Evolutionary conservation across 768 basidiomycete genomes (phyloP), one percentile per base, ranked within the genome.

Genomic region (Leccinum variicolor): DNA sequence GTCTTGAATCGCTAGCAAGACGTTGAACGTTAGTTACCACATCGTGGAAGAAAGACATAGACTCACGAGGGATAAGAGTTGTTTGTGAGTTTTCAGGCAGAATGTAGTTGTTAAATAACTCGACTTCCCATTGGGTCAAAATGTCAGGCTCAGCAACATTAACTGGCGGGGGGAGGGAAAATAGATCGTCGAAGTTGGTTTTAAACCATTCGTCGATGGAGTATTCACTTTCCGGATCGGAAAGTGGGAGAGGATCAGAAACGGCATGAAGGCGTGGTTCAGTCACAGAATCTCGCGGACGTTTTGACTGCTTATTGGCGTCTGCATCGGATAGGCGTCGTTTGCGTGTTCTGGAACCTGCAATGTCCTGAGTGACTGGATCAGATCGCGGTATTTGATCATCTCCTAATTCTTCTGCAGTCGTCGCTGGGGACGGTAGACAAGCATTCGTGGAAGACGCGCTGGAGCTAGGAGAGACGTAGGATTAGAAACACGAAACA

Each of bases 191-290:
- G 53, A 70, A 66, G 45, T 64, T 59, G 4, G 65, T 55, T 14
- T 69, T 61, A 34, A 74, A 75, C 77, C 77, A 77, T 28, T 72
- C 65, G n/a, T 77, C 74, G 19, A 76, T 56, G 1, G 66, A 64
- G n/a, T 63, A 58, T 19, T 64, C 68, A 4, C 59, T 66, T 21
- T 62, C 56, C 0, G 56, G 15, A 6, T 39, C 36, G 36, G 17
- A 39, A 39, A 39, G 36, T 39, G 36, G 36, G 17, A 39, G 17
- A 8, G 36, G 8, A 17, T 39, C 36, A 17, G 17, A 39, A 17
- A 36, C 15, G 34, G 34, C 6, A 36, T 36, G 34, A 36, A 39
- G 15, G 34, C 8, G 36, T 9, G 36, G 7, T 39, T 17, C 36
- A 17, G 8, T 17, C 17, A 39, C 5, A 3, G 36, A 39, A 17